A percentile compares a stretch with the other conserved stretches of the same genome.
These are phyloP conservation scores for Paspalum notatum DNA, from an alignment of 176 grass and related monocot genomes.

Conservation along the genomic window DNA sequence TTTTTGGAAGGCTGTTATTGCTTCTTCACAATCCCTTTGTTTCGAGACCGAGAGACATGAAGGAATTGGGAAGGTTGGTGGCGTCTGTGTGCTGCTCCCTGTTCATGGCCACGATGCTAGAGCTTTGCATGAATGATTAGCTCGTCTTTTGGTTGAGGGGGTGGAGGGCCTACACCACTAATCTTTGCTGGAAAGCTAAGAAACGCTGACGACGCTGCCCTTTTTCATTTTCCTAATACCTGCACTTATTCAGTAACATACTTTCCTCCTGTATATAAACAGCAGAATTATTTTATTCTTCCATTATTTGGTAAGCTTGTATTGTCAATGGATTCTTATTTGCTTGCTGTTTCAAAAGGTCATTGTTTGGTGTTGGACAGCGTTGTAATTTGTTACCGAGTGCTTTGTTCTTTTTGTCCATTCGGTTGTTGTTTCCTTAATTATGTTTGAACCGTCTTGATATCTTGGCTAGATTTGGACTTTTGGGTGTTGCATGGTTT, in stretches of 20 bases:
- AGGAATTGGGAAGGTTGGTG: constrained; percentile 44
- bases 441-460: constrained; percentile 11
- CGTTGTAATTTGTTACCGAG: not conserved
- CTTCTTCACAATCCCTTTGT: constrained; percentile 7
- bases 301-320: constrained; percentile 26
- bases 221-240: constrained; percentile 28
- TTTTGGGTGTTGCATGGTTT: constrained; percentile 11
- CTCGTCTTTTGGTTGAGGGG: constrained; percentile 25
- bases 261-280: not conserved
- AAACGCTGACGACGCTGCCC: constrained; percentile 24
- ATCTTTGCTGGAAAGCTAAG: constrained; percentile 58
- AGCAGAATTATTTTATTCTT: constrained; percentile 15
- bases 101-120: constrained; percentile 15
- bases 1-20: constrained; percentile 8
- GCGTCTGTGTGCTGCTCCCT: constrained; percentile 1
- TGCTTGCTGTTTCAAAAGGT: constrained; percentile 12
- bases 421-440: constrained; percentile 21
- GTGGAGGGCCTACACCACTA: constrained; percentile 43
- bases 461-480: constrained; percentile 24
- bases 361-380: constrained; percentile 31
- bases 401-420: constrained; percentile 13
- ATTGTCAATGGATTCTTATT: constrained; percentile 23
- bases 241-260: constrained; percentile 19
- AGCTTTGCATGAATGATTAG: constrained; percentile 38
- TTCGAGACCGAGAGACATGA: not conserved